Evolutionary conservation across 805 yeast species (phyloP).

Genomic region (Pachysolen tannophilus): DNA sequence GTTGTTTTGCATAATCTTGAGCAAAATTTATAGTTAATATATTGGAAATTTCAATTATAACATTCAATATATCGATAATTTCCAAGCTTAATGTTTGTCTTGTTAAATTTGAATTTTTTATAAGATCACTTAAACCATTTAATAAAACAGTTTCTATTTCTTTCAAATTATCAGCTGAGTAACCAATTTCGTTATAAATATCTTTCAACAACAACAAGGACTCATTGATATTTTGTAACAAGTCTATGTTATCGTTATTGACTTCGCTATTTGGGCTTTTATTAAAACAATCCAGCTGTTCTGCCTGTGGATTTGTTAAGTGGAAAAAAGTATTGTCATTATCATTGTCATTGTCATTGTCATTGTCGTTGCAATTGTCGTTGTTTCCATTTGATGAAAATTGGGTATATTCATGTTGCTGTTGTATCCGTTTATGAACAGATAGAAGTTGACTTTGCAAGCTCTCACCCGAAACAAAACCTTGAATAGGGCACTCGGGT

Average conservation of each 20-base stretch:
- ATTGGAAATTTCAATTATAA: conserved; percentile 6
- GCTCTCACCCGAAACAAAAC: too few relatives aligned
- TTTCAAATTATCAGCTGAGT: conserved; percentile 2
- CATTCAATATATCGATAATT: conserved; percentile 8
- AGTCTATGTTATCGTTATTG: not conserved
- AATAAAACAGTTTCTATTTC: conserved; percentile 5
- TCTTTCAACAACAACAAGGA: conserved; percentile 5
- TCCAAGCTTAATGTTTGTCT: conserved; percentile 7
- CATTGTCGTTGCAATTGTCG: too few relatives aligned
- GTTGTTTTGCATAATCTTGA: conserved; percentile 6
- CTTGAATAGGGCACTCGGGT: conserved; percentile 2
- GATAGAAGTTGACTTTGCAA: too few relatives aligned
- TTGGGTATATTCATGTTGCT: too few relatives aligned
- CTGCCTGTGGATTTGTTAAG: too few relatives aligned
- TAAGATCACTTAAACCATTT: conserved; percentile 4
- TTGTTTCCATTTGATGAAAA: too few relatives aligned
- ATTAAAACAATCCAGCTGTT: too few relatives aligned
- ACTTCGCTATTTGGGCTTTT: not conserved
- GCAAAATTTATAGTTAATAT: conserved; percentile 6
- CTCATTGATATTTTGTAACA: conserved; percentile 5
- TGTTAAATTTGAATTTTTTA: conserved; percentile 4
- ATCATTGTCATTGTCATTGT: conserved; percentile 4
- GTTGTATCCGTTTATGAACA: too few relatives aligned
- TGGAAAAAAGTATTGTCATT: not conserved
- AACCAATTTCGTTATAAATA: conserved; percentile 8